phyloP scores from a whole-genome alignment of 495 filamentous ascomycete genomes.

The Penicillium cinerascens region DNA sequence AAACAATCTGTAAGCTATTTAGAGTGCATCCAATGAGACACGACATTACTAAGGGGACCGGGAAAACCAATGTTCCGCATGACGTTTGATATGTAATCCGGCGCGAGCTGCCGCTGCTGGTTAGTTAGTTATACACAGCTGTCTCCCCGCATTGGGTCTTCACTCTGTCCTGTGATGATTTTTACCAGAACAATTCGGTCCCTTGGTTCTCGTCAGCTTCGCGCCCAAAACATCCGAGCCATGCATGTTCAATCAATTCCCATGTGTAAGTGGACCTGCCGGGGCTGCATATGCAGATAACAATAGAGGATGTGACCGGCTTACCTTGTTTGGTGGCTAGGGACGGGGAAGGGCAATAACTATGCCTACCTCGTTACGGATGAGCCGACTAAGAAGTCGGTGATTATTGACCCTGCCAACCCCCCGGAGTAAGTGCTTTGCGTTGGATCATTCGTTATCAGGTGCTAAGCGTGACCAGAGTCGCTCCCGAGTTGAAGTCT shows the following conservation, averaged over 20 bases:
- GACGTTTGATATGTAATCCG: slow-evolving; percentile 25
- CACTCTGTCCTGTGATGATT: slow-evolving; percentile 26
- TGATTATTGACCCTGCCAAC: slow-evolving; percentile 92
- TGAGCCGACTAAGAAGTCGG: slow-evolving; percentile 86
- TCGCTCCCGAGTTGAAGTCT: slow-evolving; percentile 72
- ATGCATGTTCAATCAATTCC: slow-evolving; percentile 99
- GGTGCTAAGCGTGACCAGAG: slow-evolving; percentile 49
- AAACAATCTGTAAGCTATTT: neutral
- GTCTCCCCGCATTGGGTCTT: slow-evolving; percentile 16
- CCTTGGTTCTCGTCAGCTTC: slow-evolving; percentile 3
- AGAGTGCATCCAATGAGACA: slow-evolving; percentile 12
- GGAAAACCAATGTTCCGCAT: slow-evolving; percentile 20
- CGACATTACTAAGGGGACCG: slow-evolving; percentile 10
- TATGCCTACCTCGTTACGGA: slow-evolving; percentile 96
- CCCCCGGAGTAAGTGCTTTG: slow-evolving; percentile 77
- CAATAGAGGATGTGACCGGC: neutral
- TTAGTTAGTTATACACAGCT: neutral
- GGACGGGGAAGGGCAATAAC: slow-evolving; percentile 87
- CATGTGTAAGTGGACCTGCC: slow-evolving; percentile 79
- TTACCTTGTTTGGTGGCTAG: slow-evolving; percentile 42
- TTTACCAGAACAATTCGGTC: slow-evolving; percentile 23
- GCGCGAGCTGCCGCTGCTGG: neutral
- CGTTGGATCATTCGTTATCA: neutral
- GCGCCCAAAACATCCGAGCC: slow-evolving; percentile 27
- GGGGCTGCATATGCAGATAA: slow-evolving; percentile 1